Base-by-base conservation (phyloP, 345 rosid genomes). In the Arabidopsis arenosa region DNA sequence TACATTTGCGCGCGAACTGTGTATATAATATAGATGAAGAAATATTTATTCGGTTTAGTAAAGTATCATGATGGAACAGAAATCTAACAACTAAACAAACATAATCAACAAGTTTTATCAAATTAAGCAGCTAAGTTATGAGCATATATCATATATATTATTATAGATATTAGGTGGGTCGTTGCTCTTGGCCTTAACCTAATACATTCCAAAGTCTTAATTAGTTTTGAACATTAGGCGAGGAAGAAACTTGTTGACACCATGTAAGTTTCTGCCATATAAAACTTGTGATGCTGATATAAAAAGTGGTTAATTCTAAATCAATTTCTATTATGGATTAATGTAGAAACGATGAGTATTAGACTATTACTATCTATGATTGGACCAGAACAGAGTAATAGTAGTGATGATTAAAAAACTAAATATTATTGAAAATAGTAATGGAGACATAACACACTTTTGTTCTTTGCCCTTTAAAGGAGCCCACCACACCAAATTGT, bases 361-460 rank as follows among this genome's bases (percentile, higher is more conserved):
- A 21, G 51, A 53, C 37, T 47, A 32, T n/a, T 21, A 36, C 26
- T 13, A 36, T 66, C 62, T 28, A 39, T 75, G 79, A 67, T 18
- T 66, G 60, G 79, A 59, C 66, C 55, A 75, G 51, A 60, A 30
- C 9, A 55, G 66, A 63, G 44, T 35, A 63, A 56, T 56, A 26
- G 49, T 54, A 52, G 63, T 41, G 49, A 55, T 55, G 28, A 17
- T 36, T 55, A 36, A 26, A 35, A 63, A 53, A 18, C 15, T 43
- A 53, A 63, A 75, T 54, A 44, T 10, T 2, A 60, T 18, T 59
- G 54, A 76, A 69, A 76, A 54, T 63, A 63, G 75, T 70, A 76
- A 76, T 77, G 80, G 80, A 77, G 76, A 70, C 80, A 70, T 56
- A 63, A 77, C 66, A 77, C 76, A 70, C 76, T 76, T 70, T 70